Evolutionary conservation across 805 yeast species (phyloP).

Genomic region (Starmerella powellii): DNA sequence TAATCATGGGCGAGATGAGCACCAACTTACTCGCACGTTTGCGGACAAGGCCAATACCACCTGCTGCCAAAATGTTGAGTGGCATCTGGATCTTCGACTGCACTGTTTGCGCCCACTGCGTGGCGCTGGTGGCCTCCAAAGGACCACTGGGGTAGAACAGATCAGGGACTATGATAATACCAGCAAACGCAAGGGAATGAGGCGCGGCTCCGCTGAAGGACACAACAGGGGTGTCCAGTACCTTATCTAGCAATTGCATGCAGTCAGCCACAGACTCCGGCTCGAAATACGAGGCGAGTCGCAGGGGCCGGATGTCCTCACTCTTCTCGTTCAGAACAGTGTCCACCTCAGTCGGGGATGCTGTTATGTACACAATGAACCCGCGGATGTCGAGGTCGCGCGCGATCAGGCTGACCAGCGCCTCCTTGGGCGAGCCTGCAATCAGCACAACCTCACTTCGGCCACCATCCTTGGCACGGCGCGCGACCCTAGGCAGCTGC

Average conservation of each 20-base stretch:
- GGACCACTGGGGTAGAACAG: slow-evolving; percentile 58
- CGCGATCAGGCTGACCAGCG: slow-evolving; percentile 55
- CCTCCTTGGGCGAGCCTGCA: slow-evolving; percentile 67
- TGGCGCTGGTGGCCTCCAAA: slow-evolving; percentile 41
- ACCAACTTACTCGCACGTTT: slow-evolving; percentile 40
- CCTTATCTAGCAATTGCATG: slow-evolving; percentile 37
- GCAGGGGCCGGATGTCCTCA: slow-evolving; percentile 56
- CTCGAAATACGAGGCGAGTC: slow-evolving; percentile 39
- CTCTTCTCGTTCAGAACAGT: slow-evolving; percentile 42
- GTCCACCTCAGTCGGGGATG: slow-evolving; percentile 48
- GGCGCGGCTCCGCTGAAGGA: slow-evolving; percentile 50
- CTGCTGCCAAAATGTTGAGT: slow-evolving; percentile 41
- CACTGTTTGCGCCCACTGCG: slow-evolving; percentile 41
- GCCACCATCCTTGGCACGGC: slow-evolving; percentile 54
- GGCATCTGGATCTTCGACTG: slow-evolving; percentile 39
- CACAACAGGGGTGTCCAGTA: slow-evolving; percentile 42
- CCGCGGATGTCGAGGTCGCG: slow-evolving; percentile 68
- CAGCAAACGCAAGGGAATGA: slow-evolving; percentile 46
- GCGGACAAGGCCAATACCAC: slow-evolving; percentile 44
- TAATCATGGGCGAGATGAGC: slow-evolving; percentile 41
- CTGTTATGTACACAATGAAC: slow-evolving; percentile 66
- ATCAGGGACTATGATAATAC: slow-evolving; percentile 59
- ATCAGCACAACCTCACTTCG: slow-evolving; percentile 63
- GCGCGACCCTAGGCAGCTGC: slow-evolving; percentile 39
- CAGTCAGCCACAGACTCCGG: slow-evolving; percentile 38